Conservation (phyloP, 2,329 filamentous ascomycete species). For the Fusarium secorum region DNA sequence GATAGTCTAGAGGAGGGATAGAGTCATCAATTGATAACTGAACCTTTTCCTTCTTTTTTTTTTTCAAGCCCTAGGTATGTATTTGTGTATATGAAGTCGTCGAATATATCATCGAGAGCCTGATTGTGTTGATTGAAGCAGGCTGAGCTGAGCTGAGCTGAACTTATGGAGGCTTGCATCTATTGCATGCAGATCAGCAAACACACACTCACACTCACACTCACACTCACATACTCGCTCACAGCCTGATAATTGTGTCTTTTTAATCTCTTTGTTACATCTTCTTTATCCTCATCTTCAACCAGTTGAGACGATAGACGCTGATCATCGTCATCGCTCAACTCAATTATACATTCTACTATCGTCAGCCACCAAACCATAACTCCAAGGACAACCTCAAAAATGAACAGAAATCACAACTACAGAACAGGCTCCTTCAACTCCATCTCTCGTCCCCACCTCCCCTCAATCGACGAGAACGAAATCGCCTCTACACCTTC, state of each 20-base stretch:
- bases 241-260: neutral
- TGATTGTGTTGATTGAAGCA: neutral
- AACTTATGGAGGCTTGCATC: slow-evolving; percentile 1
- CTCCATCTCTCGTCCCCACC: slow-evolving; percentile 41
- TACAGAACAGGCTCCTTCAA: slow-evolving; percentile 19
- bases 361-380: neutral
- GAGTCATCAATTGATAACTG: slow-evolving; percentile 12
- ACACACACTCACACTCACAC: neutral
- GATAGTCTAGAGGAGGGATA: slow-evolving; percentile 20
- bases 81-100: neutral
- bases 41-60: neutral
- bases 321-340: slow-evolving; percentile 1
- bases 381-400: neutral
- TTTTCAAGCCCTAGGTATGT: neutral
- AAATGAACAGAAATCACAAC: slow-evolving; percentile 33
- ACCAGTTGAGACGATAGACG: slow-evolving; percentile 4
- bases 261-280: neutral
- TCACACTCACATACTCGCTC: neutral
- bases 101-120: neutral
- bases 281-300: neutral
- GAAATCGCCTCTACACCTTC: slow-evolving; percentile 36
- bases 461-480: slow-evolving; percentile 52
- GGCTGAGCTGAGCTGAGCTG: neutral
- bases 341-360: neutral
- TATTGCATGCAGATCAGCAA: slow-evolving; percentile 1